Base-by-base conservation (phyloP, 1,284 basidiomycete species). In the Chiua sp. region DNA sequence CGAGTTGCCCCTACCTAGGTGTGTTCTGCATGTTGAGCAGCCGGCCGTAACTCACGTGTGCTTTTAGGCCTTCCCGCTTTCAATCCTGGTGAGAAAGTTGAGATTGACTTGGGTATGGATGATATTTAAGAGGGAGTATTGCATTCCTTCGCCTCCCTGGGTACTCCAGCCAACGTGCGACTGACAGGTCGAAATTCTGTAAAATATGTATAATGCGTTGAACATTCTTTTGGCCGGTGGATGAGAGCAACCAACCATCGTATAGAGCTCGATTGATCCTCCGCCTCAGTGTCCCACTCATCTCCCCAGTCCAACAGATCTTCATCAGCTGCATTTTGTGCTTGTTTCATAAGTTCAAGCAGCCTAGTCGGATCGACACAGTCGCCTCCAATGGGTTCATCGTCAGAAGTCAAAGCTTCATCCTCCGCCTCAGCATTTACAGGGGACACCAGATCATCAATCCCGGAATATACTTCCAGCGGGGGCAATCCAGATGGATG, bases 21-120 rank as follows among this genome's bases (percentile, higher is more conserved):
- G 66, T 67, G 90, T 84, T 33, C 51, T 55, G 23, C 37, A 48
- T 22, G 56, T 53, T 61, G 53, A 37, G 44, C 47, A 50, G 32
- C 42, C 48, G 33, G 7, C 47, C 32, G 55, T 63, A 46, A 59
- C 56, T 62, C 33, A 66, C 39, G 55, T 42, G 30, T 13, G 4
- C 26, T 16, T 51, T 58, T 33, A 90, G 96, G 97, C 65, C 84
- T 99, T 50, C 98, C 98, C 53, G 94, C 97, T 6, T 99, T 99
- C 81, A 94, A 98, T 78, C 97, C 98, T 1, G 98, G 98, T 57
- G 94, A 98, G 81, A 96, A 98, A 81, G 95, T 98, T 47, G 90
- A 96, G 80, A 92, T 92, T 73, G 86, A 89, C 72, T 83, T 94
- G 63, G 87, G 83, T 57, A 92, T 91, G 86, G 94, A 96, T 75